A percentile compares a stretch with the other conserved stretches of the same genome.
phyloP scores from a whole-genome alignment of 2,329 filamentous ascomycete genomes.

The Ophidiomyces ophidiicola region DNA sequence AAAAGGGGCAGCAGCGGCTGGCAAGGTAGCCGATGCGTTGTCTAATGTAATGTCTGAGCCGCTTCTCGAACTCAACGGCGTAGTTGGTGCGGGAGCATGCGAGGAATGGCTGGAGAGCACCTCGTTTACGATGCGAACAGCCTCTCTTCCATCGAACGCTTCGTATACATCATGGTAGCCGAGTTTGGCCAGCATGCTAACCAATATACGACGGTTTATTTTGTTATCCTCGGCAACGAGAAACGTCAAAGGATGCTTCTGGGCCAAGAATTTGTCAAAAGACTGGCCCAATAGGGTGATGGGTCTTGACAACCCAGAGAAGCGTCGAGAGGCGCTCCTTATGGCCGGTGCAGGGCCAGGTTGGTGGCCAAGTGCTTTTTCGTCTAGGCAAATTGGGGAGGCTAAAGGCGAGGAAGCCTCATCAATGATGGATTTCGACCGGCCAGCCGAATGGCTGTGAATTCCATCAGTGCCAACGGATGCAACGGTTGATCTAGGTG shows the following conservation, averaged over 20 bases:
- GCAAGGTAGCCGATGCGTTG: not conserved
- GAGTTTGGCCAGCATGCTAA: constrained; percentile 54
- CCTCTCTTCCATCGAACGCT: constrained; percentile 57
- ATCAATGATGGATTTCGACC: constrained; percentile 1
- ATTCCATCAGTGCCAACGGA: constrained; percentile 13
- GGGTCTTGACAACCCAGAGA: constrained; percentile 4
- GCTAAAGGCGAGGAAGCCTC: constrained; percentile 2
- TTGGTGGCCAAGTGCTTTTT: not conserved
- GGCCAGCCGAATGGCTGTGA: constrained; percentile 1
- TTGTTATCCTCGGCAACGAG: constrained; percentile 62
- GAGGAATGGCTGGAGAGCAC: constrained; percentile 22
- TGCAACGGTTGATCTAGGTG: constrained; percentile 31
- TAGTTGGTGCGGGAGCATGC: not conserved
- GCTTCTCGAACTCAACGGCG: constrained; percentile 1
- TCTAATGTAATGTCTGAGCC: constrained; percentile 1
- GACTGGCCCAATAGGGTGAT: not conserved
- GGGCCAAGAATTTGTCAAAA: constrained; percentile 39
- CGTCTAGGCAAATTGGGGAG: not conserved
- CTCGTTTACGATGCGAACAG: constrained; percentile 48
- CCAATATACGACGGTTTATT: constrained; percentile 56
- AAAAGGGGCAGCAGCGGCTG: not conserved
- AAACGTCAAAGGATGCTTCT: constrained; percentile 52
- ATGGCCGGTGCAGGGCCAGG: not conserved
- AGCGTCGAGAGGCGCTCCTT: not conserved
- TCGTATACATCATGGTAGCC: constrained; percentile 53